These are phyloP conservation scores for Pythium coloratum DNA, from an alignment of 352 stramenopile species.

Conservation along the genomic window DNA sequence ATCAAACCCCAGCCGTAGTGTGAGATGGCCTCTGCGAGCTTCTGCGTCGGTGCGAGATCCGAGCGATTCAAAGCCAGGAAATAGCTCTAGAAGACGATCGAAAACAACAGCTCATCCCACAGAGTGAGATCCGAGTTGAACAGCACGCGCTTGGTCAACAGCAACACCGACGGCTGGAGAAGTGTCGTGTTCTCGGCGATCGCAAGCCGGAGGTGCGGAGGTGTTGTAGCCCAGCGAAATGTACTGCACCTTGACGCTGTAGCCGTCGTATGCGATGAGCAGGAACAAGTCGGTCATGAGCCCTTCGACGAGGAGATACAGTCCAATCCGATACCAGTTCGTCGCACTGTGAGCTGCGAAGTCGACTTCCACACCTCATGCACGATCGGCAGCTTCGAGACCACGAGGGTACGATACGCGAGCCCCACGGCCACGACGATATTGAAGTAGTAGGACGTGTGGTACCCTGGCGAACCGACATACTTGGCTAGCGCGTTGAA, in stretches of 20 bases:
- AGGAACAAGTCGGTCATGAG: background rate
- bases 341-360: background rate
- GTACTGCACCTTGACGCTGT: background rate
- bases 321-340: background rate
- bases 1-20: no score
- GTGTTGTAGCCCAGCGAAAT: background rate
- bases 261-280: background rate
- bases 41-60: no score
- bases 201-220: background rate
- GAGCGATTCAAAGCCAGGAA: no score
- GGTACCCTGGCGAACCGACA: background rate
- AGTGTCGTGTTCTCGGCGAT: background rate
- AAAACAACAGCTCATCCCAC: no score
- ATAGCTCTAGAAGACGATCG: no score
- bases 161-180: background rate
- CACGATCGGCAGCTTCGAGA: background rate
- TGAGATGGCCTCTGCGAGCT: no score
- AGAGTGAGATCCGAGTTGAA: no score
- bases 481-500: background rate
- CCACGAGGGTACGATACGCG: background rate
- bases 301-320: background rate
- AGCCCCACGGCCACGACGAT: background rate
- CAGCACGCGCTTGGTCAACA: background rate
- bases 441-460: background rate
- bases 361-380: background rate